phyloP scores from a whole-genome alignment of 2,329 filamentous ascomycete species.

The Penicillium brasilianum region DNA sequence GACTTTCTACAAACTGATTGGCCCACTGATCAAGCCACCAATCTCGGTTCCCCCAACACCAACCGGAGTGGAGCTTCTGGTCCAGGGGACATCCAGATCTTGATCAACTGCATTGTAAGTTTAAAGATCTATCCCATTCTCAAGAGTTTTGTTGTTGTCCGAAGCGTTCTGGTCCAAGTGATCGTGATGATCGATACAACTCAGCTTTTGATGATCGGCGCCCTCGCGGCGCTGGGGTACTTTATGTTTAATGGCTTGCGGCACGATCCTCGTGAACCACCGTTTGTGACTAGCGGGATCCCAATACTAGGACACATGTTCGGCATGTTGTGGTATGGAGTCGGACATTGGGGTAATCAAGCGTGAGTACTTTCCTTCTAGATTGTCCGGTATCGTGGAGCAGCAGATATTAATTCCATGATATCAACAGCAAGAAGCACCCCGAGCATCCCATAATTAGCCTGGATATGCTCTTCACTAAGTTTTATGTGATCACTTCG shows the following conservation, averaged over 20 bases:
- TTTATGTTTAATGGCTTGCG: constrained; percentile 11
- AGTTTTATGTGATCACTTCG: constrained; percentile 35
- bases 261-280: constrained; percentile 36
- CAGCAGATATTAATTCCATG: constrained; percentile 7
- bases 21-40: background rate
- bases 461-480: constrained; percentile 33
- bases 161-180: background rate
- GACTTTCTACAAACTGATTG: background rate
- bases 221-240: constrained; percentile 14
- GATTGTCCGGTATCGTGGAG: background rate
- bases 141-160: background rate
- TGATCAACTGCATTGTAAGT: background rate
- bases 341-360: constrained; percentile 29
- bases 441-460: constrained; percentile 26
- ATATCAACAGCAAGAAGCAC: constrained; percentile 19
- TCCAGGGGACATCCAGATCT: background rate
- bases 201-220: constrained; percentile 15
- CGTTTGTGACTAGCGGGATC: constrained; percentile 24
- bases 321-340: constrained; percentile 30
- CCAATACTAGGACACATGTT: constrained; percentile 37
- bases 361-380: constrained; percentile 20
- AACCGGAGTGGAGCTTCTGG: background rate
- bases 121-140: background rate
- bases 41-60: background rate
- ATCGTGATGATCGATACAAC: constrained; percentile 16